Percentiles rank a stretch among this genome's conserved stretches.
phyloP scores from a whole-genome alignment of 306 rosid genomes.

The Glycine latifolia region DNA sequence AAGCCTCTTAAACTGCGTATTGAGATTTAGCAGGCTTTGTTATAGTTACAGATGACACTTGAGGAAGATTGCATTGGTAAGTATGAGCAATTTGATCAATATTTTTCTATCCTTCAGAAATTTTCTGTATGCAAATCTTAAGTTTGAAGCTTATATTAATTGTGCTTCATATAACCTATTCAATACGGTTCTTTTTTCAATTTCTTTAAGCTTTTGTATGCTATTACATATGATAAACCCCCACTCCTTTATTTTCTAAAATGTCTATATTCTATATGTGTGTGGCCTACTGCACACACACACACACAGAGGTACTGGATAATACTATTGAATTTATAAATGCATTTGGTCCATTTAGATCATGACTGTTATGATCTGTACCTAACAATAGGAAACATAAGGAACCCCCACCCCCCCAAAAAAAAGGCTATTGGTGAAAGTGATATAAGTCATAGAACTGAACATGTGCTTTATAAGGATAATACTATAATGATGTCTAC shows the following conservation, averaged over 20 bases:
- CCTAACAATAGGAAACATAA: too few relatives aligned
- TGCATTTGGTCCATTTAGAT: neutral
- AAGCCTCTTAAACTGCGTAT: conserved; percentile 40
- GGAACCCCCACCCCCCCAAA: too few relatives aligned
- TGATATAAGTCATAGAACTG: conserved; percentile 40
- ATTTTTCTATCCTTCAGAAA: conserved; percentile 37
- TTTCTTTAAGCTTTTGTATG: conserved; percentile 10
- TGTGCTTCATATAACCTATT: neutral
- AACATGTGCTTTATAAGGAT: too few relatives aligned
- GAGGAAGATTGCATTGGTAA: conserved; percentile 48
- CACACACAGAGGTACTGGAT: neutral
- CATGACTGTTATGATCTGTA: neutral
- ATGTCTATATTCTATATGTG: neutral
- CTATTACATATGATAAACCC: neutral
- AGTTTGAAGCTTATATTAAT: conserved; percentile 22
- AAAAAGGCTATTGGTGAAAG: conserved; percentile 48
- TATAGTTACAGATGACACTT: conserved; percentile 42
- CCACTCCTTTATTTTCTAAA: neutral
- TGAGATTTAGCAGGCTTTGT: conserved; percentile 43
- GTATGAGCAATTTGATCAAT: conserved; percentile 33
- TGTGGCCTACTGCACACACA: neutral
- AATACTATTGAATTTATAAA: neutral
- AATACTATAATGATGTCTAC: conserved; percentile 33
- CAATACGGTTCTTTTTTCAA: neutral
- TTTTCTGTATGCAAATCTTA: conserved; percentile 9